These are phyloP conservation scores for Penicillium digitatum DNA, from an alignment of 2,329 filamentous ascomycete genomes.

Conservation along the genomic window DNA sequence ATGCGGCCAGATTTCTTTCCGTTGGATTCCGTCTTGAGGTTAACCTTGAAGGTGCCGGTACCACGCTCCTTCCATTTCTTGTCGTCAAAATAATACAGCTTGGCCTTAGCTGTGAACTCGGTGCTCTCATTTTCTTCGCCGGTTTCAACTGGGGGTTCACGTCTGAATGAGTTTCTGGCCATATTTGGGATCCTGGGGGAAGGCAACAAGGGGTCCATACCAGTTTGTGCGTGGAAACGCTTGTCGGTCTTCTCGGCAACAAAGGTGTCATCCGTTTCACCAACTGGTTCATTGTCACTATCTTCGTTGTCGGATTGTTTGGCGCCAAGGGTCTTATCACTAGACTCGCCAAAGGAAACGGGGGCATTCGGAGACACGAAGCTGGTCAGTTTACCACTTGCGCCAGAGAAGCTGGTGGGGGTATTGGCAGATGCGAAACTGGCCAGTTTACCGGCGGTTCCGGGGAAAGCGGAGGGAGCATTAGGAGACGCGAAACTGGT, in stretches of 20 bases:
- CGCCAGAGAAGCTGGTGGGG: constrained; percentile 34
- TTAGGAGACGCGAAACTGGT: constrained; percentile 66
- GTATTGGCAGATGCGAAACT: constrained; percentile 66
- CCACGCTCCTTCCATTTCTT: constrained; percentile 88
- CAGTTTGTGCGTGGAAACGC: constrained; percentile 56
- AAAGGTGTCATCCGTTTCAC: constrained; percentile 47
- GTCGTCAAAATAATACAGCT: constrained; percentile 74
- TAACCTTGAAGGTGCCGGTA: constrained; percentile 77
- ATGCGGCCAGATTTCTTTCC: constrained; percentile 64
- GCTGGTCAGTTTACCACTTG: constrained; percentile 53
- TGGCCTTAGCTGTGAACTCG: constrained; percentile 70
- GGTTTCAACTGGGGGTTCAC: constrained; percentile 62
- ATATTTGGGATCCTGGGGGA: background rate
- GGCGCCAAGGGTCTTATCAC: constrained; percentile 68
- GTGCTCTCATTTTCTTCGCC: constrained; percentile 81
- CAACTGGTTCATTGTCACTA: constrained; percentile 47
- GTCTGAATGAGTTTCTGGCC: constrained; percentile 24
- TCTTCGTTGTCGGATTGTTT: constrained; percentile 54
- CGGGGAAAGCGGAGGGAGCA: constrained; percentile 38
- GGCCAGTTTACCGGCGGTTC: constrained; percentile 50
- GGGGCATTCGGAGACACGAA: constrained; percentile 64
- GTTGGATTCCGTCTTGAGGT: constrained; percentile 57
- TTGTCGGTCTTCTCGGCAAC: constrained; percentile 48
- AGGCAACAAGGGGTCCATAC: constrained; percentile 48
- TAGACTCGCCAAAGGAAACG: constrained; percentile 39